Conservation (phyloP, 176 grass and related monocot genomes). For the Carex pumila region DNA sequence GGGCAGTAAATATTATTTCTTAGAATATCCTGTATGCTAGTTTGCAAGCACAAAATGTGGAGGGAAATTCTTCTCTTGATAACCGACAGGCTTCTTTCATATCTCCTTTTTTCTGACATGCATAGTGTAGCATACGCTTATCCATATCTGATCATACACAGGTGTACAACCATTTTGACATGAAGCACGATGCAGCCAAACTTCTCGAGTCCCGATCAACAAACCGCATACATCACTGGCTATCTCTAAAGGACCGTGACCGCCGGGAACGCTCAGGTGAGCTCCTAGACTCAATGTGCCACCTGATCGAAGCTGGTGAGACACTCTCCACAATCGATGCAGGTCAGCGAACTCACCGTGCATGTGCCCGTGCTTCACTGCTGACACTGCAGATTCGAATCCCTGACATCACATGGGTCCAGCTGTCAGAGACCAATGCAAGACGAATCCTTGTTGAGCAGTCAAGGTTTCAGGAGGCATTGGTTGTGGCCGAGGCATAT, state of each 20-base stretch:
- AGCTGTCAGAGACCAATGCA: slow-evolving; percentile 72
- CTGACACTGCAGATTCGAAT: slow-evolving; percentile 90
- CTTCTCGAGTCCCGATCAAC: slow-evolving; percentile 70
- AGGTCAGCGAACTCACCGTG: slow-evolving; percentile 63
- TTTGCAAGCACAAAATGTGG: neutral
- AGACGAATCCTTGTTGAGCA: slow-evolving; percentile 66
- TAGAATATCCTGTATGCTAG: neutral
- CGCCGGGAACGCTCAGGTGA: slow-evolving; percentile 44
- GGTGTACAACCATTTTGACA: slow-evolving; percentile 93
- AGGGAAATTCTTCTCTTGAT: neutral
- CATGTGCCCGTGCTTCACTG: slow-evolving; percentile 70
- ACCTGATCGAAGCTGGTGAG: slow-evolving; percentile 73
- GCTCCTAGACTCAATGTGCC: slow-evolving; percentile 77
- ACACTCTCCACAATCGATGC: slow-evolving; percentile 89
- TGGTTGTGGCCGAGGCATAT: slow-evolving; percentile 90
- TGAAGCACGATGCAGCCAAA: slow-evolving; percentile 89
- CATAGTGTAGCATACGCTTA: neutral
- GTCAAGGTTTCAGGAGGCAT: slow-evolving; percentile 90
- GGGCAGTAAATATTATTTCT: neutral
- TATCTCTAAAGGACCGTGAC: slow-evolving; percentile 54
- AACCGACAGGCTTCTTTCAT: neutral
- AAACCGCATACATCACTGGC: slow-evolving; percentile 76
- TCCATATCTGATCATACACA: slow-evolving; percentile 16
- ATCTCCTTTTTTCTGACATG: neutral
- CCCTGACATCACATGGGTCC: slow-evolving; percentile 80